Evolutionary conservation across 495 filamentous ascomycete genomes (phyloP), one percentile per base, ranked within the genome.

Genomic region (Penicillium canariense): DNA sequence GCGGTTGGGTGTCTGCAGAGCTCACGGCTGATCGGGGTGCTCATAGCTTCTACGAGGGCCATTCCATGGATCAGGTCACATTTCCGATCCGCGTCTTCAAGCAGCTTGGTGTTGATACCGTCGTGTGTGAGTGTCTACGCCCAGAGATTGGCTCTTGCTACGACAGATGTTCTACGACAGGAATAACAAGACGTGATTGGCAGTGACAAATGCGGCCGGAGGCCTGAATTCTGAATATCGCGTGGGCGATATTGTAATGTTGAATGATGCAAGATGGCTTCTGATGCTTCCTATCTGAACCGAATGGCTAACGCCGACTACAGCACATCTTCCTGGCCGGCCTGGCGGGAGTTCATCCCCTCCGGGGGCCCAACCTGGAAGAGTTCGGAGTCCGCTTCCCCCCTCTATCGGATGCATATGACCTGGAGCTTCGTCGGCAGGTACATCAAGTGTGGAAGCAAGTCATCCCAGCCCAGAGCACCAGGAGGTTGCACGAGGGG

Each of bases 191-290:
- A 12, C n/a, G 18, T 62, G 42, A 52, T 11, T 52, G 22, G 32
- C 54, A 85, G 81, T 90, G 51, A 91, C 88, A 12, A 91, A 91
- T 67, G 88, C 88, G 38, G 86, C 87, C 51, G 88, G 88, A 26
- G 87, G 84, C 10, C 74, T 91, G 27, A 89, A 90, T 63, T 72
- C 80, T 11, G 76, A 82, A 6, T 90, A 87, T 68, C 68, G 69
- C 8, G 84, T 90, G 45, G 88, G 88, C 31, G 88, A 91, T 68
- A 81, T 91, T 53, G 81, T 89, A 40, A 62, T 89, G 48, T 59
- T 91, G 43, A 85, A 88, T 61, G 88, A 91, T 75, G 85, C 84
- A 73, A 58, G 77, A 50, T 31, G 10, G 2, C 25, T 11, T 5
- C 22, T 26, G 34, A n/a, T 9, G 9, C 10, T 38, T 28, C 18